Evolutionary conservation across 805 yeast species (phyloP).

Genomic region (Wickerhamomyces alni): DNA sequence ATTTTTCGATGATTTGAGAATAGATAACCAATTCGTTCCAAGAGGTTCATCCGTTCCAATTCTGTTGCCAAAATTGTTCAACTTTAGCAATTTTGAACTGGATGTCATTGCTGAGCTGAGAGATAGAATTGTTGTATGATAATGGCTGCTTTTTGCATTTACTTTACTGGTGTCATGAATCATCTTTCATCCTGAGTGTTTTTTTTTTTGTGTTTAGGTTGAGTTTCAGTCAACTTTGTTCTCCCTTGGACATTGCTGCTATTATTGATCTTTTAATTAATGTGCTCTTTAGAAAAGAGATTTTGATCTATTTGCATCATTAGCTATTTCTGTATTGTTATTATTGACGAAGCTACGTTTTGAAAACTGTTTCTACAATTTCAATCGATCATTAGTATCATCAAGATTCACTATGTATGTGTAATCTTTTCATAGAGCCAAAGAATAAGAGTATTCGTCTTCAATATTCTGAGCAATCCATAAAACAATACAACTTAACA

Average conservation of each 20-base stretch:
- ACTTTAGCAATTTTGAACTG: conserved; percentile 66
- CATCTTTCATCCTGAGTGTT: background rate
- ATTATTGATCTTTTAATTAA: too few species aligned
- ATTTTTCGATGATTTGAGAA: conserved; percentile 82
- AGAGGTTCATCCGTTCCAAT: conserved; percentile 42
- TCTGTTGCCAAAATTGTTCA: conserved; percentile 47
- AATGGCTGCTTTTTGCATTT: background rate
- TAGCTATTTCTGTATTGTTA: too few species aligned
- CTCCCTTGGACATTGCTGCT: too few species aligned
- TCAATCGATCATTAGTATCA: too few species aligned
- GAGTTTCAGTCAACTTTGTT: too few species aligned
- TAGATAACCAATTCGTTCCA: conserved; percentile 45
- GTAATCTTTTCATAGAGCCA: conserved; percentile 73
- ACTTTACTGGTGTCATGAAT: background rate
- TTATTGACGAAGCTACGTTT: too few species aligned
- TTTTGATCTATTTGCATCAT: too few species aligned
- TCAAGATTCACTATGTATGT: too few species aligned
- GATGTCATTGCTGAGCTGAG: conserved; percentile 35
- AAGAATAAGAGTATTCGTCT: conserved; percentile 90
- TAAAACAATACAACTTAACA: conserved; percentile 82
- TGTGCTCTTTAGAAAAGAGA: too few species aligned
- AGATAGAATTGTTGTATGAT: conserved; percentile 13
- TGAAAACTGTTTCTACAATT: background rate
- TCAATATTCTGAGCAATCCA: conserved; percentile 96
- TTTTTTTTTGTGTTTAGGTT: background rate